A percentile compares a stretch with the other conserved stretches of the same genome.
phyloP scores from a whole-genome alignment of 2,329 filamentous ascomycete genomes.

The Phyllosticta citribraziliensis region DNA sequence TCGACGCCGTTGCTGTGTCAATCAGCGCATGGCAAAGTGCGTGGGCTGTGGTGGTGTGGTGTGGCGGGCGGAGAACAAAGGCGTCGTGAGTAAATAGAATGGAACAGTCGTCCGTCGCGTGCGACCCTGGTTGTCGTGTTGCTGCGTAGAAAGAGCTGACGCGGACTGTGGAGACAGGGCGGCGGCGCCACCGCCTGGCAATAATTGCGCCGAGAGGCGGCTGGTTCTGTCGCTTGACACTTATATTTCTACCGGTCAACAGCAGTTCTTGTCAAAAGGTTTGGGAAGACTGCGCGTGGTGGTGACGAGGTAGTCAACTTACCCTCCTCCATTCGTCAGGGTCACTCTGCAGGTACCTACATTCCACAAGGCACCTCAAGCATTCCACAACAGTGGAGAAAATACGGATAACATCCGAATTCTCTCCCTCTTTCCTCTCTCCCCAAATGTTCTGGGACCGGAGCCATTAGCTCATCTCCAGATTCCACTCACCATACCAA shows the following conservation, averaged over 20 bases:
- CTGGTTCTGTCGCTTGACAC: not conserved
- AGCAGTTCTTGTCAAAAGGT: not conserved
- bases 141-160: not conserved
- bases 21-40: not conserved
- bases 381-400: too few relatives aligned
- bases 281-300: not conserved
- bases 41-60: not conserved
- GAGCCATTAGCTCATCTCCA: not conserved
- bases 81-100: not conserved
- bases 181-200: not conserved
- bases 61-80: not conserved
- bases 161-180: not conserved
- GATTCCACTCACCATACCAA: not conserved
- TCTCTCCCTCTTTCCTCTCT: not conserved
- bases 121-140: not conserved
- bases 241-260: not conserved
- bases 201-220: not conserved
- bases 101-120: not conserved
- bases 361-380: too few relatives aligned
- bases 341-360: too few relatives aligned
- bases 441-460: not conserved
- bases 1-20: not conserved
- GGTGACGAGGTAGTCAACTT: not conserved
- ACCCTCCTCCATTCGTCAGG: not conserved
- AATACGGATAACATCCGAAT: not conserved